Evolutionary conservation across 352 stramenopile genomes (phyloP).

Genomic region (Phytophthora nicotianae): DNA sequence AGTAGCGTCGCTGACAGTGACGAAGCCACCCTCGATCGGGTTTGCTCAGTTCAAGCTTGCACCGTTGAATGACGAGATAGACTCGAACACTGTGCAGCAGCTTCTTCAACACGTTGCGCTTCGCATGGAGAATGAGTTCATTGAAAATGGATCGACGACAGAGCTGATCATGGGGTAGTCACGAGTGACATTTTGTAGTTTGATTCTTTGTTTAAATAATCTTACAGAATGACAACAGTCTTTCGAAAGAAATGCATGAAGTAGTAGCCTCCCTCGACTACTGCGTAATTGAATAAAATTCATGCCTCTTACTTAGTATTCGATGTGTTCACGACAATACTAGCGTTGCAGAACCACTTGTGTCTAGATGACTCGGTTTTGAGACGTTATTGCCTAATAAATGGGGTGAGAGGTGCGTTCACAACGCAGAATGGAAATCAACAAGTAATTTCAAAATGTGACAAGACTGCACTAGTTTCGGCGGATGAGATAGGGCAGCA

Average conservation of each 20-base stretch:
- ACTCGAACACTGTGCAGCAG: constrained; percentile 11
- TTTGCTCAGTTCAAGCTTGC: constrained; percentile 47
- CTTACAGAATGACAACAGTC: no score
- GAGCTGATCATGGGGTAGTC: constrained; percentile 22
- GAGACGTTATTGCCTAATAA: no score
- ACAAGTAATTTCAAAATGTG: constrained; percentile 7
- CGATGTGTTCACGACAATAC: no score
- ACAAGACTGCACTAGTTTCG: not conserved
- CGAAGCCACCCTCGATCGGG: constrained; percentile 16
- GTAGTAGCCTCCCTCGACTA: no score
- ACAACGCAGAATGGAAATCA: no score
- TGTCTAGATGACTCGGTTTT: no score
- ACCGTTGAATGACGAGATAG: constrained; percentile 30
- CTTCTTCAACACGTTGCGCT: constrained; percentile 34
- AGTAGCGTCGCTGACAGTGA: constrained; percentile 6
- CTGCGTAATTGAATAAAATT: no score
- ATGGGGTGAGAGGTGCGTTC: no score
- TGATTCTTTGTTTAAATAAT: no score
- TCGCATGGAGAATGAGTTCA: constrained; percentile 10
- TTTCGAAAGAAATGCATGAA: no score
- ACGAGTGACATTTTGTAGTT: not conserved
- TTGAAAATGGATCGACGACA: constrained; percentile 4
- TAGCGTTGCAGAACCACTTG: no score
- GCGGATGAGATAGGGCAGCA: not conserved
- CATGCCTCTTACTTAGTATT: no score